Conservation (phyloP, 345 rosid species). For the Corymbia maculata region DNA sequence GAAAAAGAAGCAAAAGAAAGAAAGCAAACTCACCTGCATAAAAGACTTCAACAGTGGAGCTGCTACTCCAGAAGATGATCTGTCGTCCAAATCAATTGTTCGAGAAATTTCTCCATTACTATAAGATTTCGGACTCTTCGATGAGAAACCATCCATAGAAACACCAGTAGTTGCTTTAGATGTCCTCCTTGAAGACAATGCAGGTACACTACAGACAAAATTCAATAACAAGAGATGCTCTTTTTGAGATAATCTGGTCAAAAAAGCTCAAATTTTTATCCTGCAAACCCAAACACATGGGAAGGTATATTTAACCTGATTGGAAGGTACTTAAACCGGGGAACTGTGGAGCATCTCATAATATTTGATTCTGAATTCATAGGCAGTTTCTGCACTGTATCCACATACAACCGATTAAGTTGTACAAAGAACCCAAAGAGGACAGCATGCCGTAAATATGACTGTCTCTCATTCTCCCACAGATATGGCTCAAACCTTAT, state of each 20-base stretch:
- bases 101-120: conserved; percentile 60
- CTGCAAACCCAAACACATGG: neutral
- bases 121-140: conserved; percentile 57
- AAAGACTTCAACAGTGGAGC: conserved; percentile 85
- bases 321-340: conserved; percentile 96
- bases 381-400: conserved; percentile 81
- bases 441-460: conserved; percentile 88
- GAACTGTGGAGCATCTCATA: conserved; percentile 87
- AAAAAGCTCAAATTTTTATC: neutral
- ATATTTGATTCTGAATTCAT: conserved; percentile 88
- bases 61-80: conserved; percentile 68
- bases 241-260: neutral
- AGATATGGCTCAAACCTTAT: conserved; percentile 87
- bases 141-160: conserved; percentile 38
- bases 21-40: conserved; percentile 58
- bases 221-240: neutral
- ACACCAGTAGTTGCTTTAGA: conserved; percentile 40
- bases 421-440: conserved; percentile 99
- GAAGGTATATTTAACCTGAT: conserved; percentile 44
- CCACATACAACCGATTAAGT: conserved; percentile 83
- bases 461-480: conserved; percentile 90
- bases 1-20: neutral
- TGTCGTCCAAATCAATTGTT: conserved; percentile 54
- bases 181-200: conserved; percentile 70
- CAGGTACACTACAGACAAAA: conserved; percentile 52